These are phyloP conservation scores for Phialocephala subalpina DNA, from an alignment of 2,329 filamentous ascomycete genomes.

Conservation along the genomic window DNA sequence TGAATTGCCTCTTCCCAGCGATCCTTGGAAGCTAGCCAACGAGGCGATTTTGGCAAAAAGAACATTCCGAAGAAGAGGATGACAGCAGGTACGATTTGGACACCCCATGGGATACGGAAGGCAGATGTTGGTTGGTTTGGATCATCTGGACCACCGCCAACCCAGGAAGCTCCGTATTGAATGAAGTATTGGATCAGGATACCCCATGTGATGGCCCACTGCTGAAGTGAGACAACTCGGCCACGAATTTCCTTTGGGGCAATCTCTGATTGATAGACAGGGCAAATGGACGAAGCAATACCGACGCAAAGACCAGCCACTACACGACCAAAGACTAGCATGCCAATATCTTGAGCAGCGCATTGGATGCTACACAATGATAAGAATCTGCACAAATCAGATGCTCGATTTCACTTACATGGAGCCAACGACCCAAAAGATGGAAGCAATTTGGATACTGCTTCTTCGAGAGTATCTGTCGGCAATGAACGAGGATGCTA, in stretches of 20 bases:
- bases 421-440: conserved; percentile 57
- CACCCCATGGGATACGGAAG: conserved; percentile 68
- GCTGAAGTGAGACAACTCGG: conserved; percentile 69
- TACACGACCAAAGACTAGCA: conserved; percentile 75
- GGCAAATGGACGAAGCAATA: conserved; percentile 73
- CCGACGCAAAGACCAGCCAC: conserved; percentile 79
- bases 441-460: conserved; percentile 55
- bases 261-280: conserved; percentile 73
- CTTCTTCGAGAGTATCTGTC: conserved; percentile 58
- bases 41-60: conserved; percentile 70
- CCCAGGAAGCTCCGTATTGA: conserved; percentile 67
- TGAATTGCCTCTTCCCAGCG: conserved; percentile 70
- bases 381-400: background rate
- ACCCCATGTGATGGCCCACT: conserved; percentile 77
- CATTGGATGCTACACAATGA: conserved; percentile 59
- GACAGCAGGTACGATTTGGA: conserved; percentile 64
- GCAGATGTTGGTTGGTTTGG: conserved; percentile 58
- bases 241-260: conserved; percentile 66
- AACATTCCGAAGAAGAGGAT: conserved; percentile 63
- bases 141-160: conserved; percentile 59
- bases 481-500: conserved; percentile 62
- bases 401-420: conserved; percentile 35
- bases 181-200: conserved; percentile 74
- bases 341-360: conserved; percentile 68
- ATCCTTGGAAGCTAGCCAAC: conserved; percentile 75